Conservation (phyloP, 2,329 filamentous ascomycete genomes). For the Sclerotinia glacialis region DNA sequence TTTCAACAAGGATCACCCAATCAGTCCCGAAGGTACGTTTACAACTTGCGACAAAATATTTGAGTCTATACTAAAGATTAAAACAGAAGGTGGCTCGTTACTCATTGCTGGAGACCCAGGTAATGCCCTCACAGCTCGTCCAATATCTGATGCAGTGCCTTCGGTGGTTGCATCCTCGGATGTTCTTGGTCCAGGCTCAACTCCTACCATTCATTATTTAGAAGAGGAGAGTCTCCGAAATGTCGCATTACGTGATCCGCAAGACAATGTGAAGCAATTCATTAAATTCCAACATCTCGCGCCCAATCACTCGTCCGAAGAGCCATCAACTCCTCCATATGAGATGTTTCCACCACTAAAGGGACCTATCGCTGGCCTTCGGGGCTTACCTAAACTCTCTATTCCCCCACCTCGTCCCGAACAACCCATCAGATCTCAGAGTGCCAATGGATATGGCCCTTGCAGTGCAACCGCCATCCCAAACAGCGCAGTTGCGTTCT, state of each 20-base stretch:
- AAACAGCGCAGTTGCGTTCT: slow-evolving; percentile 40
- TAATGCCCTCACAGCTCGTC: slow-evolving; percentile 68
- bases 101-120: slow-evolving; percentile 77
- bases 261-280: slow-evolving; percentile 91
- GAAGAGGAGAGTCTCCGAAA: slow-evolving; percentile 70
- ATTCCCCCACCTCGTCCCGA: slow-evolving; percentile 48
- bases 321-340: slow-evolving; percentile 68
- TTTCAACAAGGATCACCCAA: slow-evolving; percentile 73
- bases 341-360: slow-evolving; percentile 54
- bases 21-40: slow-evolving; percentile 44
- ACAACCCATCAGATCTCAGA: slow-evolving; percentile 37
- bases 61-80: not conserved
- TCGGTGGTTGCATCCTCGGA: slow-evolving; percentile 92
- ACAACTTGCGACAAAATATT: not conserved
- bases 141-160: slow-evolving; percentile 71
- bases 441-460: slow-evolving; percentile 28
- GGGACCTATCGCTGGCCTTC: slow-evolving; percentile 53
- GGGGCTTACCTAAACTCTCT: slow-evolving; percentile 59
- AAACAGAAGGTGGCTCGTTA: slow-evolving; percentile 57
- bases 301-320: slow-evolving; percentile 47
- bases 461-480: slow-evolving; percentile 22
- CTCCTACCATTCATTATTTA: slow-evolving; percentile 65
- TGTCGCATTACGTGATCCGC: slow-evolving; percentile 72
- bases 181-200: slow-evolving; percentile 68
- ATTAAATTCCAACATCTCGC: slow-evolving; percentile 75